Evolutionary conservation across 495 filamentous ascomycete species (phyloP).

Genomic region (Haplographium delicatum): DNA sequence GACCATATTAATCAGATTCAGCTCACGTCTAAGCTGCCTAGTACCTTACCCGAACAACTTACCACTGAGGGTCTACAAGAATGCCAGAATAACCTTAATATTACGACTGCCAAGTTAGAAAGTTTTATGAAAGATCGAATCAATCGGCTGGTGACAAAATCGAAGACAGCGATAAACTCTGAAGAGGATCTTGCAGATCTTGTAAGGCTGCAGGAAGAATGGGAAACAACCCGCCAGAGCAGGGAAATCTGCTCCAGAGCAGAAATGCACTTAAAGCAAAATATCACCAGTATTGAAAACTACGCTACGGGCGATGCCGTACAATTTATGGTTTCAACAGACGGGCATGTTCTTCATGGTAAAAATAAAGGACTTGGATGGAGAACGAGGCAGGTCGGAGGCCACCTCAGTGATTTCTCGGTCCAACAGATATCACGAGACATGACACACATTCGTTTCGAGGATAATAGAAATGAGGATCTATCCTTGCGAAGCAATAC

Average conservation of each 20-base stretch:
- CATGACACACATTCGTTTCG: slow-evolving; percentile 26
- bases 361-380: slow-evolving; percentile 35
- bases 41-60: slow-evolving; percentile 27
- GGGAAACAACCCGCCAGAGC: slow-evolving; percentile 34
- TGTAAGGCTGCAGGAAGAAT: slow-evolving; percentile 33
- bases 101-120: slow-evolving; percentile 31
- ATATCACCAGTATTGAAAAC: slow-evolving; percentile 33
- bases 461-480: slow-evolving; percentile 11
- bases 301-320: slow-evolving; percentile 35
- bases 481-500: slow-evolving; percentile 16
- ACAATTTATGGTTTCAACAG: slow-evolving; percentile 40
- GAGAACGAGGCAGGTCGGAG: slow-evolving; percentile 39
- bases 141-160: slow-evolving; percentile 31
- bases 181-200: slow-evolving; percentile 32
- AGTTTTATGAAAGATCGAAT: slow-evolving; percentile 31
- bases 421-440: slow-evolving; percentile 36
- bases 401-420: slow-evolving; percentile 33
- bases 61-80: slow-evolving; percentile 34
- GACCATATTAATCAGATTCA: slow-evolving; percentile 35
- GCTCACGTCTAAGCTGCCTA: slow-evolving; percentile 14
- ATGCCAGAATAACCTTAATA: slow-evolving; percentile 33
- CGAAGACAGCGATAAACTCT: slow-evolving; percentile 26
- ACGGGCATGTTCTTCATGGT: slow-evolving; percentile 32
- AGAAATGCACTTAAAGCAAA: slow-evolving; percentile 30
- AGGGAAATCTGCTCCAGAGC: slow-evolving; percentile 36